phyloP scores from a whole-genome alignment of 257 asterid species.

The Penstemon newberryi region DNA sequence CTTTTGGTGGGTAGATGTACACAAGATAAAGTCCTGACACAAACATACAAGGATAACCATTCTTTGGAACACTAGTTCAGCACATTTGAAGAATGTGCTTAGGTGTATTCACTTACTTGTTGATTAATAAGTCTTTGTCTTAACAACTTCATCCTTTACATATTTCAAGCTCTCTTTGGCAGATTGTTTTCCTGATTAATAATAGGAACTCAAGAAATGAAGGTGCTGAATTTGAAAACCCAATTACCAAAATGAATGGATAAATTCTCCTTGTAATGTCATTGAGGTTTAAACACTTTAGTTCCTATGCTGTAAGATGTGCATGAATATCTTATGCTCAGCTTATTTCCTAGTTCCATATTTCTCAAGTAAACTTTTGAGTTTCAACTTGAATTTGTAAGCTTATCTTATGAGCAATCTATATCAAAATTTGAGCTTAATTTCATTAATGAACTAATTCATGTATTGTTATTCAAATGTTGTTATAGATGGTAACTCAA shows the following conservation, averaged over 20 bases:
- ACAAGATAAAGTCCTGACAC: slow-evolving; percentile 6
- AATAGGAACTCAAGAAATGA: not conserved
- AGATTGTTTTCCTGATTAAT: not conserved
- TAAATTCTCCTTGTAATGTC: not conserved
- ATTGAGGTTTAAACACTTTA: not conserved
- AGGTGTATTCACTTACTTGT: slow-evolving; percentile 4
- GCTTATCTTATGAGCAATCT: not conserved
- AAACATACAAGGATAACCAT: not conserved
- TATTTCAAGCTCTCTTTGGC: not conserved
- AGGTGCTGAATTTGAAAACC: not conserved
- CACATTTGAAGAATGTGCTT: not conserved
- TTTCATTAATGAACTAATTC: not conserved
- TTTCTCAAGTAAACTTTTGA: slow-evolving; percentile 4
- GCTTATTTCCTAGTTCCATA: not conserved
- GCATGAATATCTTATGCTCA: not conserved
- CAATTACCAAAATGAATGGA: not conserved
- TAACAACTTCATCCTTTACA: not conserved
- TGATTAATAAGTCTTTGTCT: not conserved
- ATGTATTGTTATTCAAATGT: not conserved
- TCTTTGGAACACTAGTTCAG: not conserved
- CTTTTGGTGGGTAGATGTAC: slow-evolving; percentile 10
- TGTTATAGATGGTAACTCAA: not conserved
- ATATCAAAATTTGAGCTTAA: not conserved
- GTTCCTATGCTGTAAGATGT: not conserved
- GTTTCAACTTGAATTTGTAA: not conserved